Evolutionary conservation across 805 yeast genomes (phyloP).

Genomic region (Debaryomyces castellii): DNA sequence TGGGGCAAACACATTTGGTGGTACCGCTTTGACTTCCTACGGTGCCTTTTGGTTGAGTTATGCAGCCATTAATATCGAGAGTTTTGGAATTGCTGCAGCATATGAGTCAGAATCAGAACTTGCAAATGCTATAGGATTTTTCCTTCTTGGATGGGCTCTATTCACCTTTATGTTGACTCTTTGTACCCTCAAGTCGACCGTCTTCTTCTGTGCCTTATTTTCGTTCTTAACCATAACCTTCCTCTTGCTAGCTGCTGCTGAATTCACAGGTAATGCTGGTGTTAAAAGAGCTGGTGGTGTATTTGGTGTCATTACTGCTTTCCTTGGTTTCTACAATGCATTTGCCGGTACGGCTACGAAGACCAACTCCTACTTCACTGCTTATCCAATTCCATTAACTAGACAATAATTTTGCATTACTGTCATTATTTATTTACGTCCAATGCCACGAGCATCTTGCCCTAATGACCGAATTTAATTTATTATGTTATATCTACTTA

Average conservation of each 20-base stretch:
- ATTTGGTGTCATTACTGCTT: conserved; percentile 39
- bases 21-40: conserved; percentile 60
- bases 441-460: neutral
- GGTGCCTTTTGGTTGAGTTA: conserved; percentile 40
- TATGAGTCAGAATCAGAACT: conserved; percentile 24
- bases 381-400: conserved; percentile 25
- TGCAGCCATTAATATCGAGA: conserved; percentile 28
- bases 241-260: conserved; percentile 35
- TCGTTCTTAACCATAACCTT: conserved; percentile 32
- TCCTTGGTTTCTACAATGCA: conserved; percentile 42
- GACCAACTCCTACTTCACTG: conserved; percentile 36
- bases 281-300: conserved; percentile 42
- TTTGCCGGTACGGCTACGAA: conserved; percentile 38
- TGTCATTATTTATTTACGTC: neutral
- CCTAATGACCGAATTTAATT: neutral
- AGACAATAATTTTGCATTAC: conserved; percentile 1
- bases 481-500: neutral
- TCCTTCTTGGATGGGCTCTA: conserved; percentile 39
- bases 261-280: conserved; percentile 22
- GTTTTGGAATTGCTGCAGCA: conserved; percentile 37
- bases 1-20: conserved; percentile 67
- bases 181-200: conserved; percentile 38
- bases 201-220: conserved; percentile 34
- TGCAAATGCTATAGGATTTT: conserved; percentile 34
- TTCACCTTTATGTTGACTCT: conserved; percentile 37